Evolutionary conservation across 2,329 filamentous ascomycete species (phyloP), one percentile per base, ranked within the genome.

Genomic region (Xylaria sp.): DNA sequence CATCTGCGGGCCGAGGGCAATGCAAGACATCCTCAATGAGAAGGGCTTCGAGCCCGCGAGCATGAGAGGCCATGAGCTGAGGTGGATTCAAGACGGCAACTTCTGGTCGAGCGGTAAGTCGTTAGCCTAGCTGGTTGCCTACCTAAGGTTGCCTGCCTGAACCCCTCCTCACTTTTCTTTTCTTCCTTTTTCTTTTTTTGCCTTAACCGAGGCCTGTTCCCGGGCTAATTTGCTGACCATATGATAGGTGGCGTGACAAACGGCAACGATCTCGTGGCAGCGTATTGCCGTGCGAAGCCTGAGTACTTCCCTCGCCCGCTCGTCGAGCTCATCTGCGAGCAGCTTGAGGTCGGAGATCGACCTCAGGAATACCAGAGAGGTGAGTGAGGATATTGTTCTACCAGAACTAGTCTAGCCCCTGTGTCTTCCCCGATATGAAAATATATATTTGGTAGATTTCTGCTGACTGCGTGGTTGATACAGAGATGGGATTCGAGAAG

Each of bases 181-280:
- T 37, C 7, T 37, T 10, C 10, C 7, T 9, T 37, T 37, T 10
- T 37, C 10, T 37, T 9, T 37, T 37, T 37, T 37, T 9, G 7
- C 10, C 7, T 37, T 10, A 6, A 3, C 18, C 39, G 1, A 41
- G 2, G 39, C 10, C 39, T 13, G 13, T 41, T 10, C n/a, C 20
- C 6, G 20, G 18, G n/a, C 46, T 65, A 54, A 69, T 23, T n/a
- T 44, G 57, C 25, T 44, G 56, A n/a, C 13, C 6, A 60, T 44
- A 10, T 13, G 62, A 65, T 48, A 86, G 84, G 85, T n/a, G 85
- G 84, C 60, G 78, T 88, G 63, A 88, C 86, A 13, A 88, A 88
- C 69, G 86, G 86, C 39, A 87, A 88, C 72, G 87, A 88, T 66
- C 80, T 88, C 63, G 82, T 87, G 54, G 83, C 84, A 20, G 85